A percentile compares a stretch with the other conserved stretches of the same genome.
phyloP scores from a whole-genome alignment of 2,329 filamentous ascomycete species.

The Dactylellina haptotyla region DNA sequence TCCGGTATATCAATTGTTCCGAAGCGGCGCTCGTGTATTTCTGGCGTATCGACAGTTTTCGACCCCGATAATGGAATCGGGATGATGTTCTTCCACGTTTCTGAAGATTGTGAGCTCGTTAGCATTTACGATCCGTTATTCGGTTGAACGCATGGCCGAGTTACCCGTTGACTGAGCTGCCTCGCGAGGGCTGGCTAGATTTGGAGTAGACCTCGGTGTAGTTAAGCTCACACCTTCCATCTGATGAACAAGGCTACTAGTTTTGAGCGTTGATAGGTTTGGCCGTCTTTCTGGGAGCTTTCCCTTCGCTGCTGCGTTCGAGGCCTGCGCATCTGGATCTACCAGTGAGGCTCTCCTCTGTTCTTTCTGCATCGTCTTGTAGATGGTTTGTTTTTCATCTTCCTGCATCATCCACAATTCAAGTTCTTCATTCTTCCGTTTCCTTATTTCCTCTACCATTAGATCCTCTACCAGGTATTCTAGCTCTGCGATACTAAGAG shows the following conservation, averaged over 20 bases:
- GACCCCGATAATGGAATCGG: neutral
- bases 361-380: slow-evolving; percentile 13
- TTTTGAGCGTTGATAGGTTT: slow-evolving; percentile 11
- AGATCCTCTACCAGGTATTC: slow-evolving; percentile 11
- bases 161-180: slow-evolving; percentile 2
- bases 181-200: neutral
- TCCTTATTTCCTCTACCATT: slow-evolving; percentile 23
- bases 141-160: neutral
- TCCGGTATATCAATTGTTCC: slow-evolving; percentile 16
- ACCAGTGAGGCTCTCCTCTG: neutral
- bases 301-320: neutral
- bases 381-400: slow-evolving; percentile 34
- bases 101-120: neutral
- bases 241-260: neutral
- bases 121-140: neutral
- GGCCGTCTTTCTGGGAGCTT: neutral
- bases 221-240: slow-evolving; percentile 6
- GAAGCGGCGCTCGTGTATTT: neutral
- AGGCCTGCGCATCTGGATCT: neutral
- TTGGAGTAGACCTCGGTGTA: neutral
- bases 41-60: neutral
- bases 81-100: neutral
- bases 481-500: slow-evolving; percentile 24
- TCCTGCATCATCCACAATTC: slow-evolving; percentile 31
- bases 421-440: slow-evolving; percentile 20